These are phyloP conservation scores for Agaricus blazei DNA, from an alignment of 768 basidiomycete genomes.

Conservation along the genomic window DNA sequence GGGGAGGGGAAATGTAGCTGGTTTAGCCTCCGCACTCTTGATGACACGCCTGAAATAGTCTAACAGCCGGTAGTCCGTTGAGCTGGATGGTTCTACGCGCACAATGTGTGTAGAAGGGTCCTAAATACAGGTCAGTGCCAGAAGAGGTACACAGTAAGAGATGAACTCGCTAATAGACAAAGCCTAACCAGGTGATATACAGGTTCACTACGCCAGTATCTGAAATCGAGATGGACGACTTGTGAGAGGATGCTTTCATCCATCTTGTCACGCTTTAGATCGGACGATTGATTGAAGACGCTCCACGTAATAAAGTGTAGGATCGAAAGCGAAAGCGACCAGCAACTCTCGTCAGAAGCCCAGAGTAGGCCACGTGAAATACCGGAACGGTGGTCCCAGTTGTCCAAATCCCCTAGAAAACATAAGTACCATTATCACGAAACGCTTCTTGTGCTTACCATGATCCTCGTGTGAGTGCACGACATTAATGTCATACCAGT, in stretches of 20 bases:
- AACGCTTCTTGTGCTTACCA: not conserved
- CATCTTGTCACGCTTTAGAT: not conserved
- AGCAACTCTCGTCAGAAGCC: too few relatives aligned
- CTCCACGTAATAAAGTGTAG: too few relatives aligned
- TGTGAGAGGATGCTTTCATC: not conserved
- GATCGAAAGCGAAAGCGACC: too few relatives aligned
- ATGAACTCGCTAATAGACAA: not conserved
- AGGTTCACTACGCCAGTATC: not conserved
- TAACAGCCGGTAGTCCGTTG: not conserved
- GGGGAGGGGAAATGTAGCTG: not conserved
- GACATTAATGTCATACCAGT: not conserved
- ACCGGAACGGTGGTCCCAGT: too few relatives aligned
- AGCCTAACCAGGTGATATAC: not conserved
- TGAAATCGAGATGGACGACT: not conserved
- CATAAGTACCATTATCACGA: too few relatives aligned
- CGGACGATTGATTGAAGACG: too few relatives aligned
- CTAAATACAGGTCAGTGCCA: too few relatives aligned
- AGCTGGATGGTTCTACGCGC: not conserved
- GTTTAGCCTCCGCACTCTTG: not conserved
- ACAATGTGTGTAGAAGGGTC: too few relatives aligned
- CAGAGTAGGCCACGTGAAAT: too few relatives aligned
- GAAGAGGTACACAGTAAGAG: too few relatives aligned
- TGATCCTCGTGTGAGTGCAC: not conserved
- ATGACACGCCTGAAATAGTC: not conserved
- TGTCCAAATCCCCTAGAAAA: too few relatives aligned